Base-by-base conservation (phyloP, 768 basidiomycete species). In the Dictyophora rubrovolvata region DNA sequence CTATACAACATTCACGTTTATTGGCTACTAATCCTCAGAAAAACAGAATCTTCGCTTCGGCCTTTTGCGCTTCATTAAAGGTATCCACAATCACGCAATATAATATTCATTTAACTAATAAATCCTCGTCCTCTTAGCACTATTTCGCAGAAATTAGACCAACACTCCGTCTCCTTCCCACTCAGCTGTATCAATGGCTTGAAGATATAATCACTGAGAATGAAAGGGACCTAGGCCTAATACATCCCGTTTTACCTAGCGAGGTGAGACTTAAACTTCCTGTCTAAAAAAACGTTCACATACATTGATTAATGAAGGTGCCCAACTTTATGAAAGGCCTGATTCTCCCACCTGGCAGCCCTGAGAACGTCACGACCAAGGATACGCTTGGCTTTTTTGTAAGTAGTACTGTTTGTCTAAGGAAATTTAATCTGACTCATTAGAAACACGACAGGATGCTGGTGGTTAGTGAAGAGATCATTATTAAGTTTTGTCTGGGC, bases 271-370 rank as follows among this genome's bases (percentile, higher is more conserved):
- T 61, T 35, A 17, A 28, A 17, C 11, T 1, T 21, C 18, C 20
- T n/a, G 22, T 18, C 16, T 48, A 8, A 17, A 49, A 23, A 49
- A 12, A 14, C 8, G 37, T n/a, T 34, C 3, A 60, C 17, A 17
- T 37, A 23, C 16, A 54, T 20, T 36, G 12, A 18, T n/a, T 55
- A 22, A 28, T 21, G 10, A 22, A 66, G 65, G 53, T 70, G 0
- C 70, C 70, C 2, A 69, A 69, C 58, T 70, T 68, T 60, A 63
- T 70, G 21, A 66, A 65, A 49, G 62, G 61, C n/a, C 54, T 70
- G 17, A 34, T 61, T 7, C 60, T 68, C 1, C 58, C 63, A 9
- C 21, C 58, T 28, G 64, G 65, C 12, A 52, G 61, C 11, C 66
- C 67, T 2, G 50, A 36, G 11, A 48, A 60, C 12, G 61, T 70